Evolutionary conservation across 73 alveolate species (phyloP).

Genomic region (Stentor roeselii): DNA sequence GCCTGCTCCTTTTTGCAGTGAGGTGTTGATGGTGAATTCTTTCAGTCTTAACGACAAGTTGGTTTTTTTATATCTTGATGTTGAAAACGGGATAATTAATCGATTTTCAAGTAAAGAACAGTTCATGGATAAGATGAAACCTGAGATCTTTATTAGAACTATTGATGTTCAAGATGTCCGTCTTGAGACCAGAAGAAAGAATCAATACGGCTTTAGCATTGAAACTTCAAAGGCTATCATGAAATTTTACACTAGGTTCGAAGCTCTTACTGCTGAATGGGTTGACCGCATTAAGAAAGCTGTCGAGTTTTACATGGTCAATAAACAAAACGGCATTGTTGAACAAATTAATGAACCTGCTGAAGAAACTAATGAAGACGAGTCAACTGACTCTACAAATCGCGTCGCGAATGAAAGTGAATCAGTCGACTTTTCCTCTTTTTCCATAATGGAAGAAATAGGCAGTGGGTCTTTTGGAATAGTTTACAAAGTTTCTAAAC

Average conservation of each 20-base stretch:
- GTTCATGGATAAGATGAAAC: not conserved
- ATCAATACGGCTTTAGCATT: not conserved
- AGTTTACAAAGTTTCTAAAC: slow-evolving; percentile 32
- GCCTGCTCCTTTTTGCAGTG: slow-evolving; percentile 28
- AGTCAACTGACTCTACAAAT: slow-evolving; percentile 7
- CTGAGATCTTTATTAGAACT: not conserved
- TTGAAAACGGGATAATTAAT: not conserved
- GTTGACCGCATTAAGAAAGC: slow-evolving; percentile 18
- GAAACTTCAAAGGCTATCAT: not conserved
- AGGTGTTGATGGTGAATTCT: not conserved
- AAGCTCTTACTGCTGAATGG: not conserved
- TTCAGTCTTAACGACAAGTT: not conserved
- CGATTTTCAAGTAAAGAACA: not conserved
- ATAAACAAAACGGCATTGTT: not conserved
- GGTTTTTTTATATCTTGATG: not conserved
- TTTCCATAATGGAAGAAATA: slow-evolving; percentile 13
- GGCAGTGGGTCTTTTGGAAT: slow-evolving; percentile 46
- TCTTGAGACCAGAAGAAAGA: not conserved
- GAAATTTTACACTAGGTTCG: not conserved
- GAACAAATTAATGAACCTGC: not conserved
- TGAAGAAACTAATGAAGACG: slow-evolving; percentile 23
- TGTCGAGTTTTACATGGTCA: slow-evolving; percentile 11
- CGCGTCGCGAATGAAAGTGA: slow-evolving; percentile 6
- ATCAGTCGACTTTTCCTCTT: not conserved
- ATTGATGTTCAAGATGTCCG: slow-evolving; percentile 10